These are phyloP conservation scores for Acanthochlamys bracteata DNA, from an alignment of 106 monocot species.

Conservation along the genomic window DNA sequence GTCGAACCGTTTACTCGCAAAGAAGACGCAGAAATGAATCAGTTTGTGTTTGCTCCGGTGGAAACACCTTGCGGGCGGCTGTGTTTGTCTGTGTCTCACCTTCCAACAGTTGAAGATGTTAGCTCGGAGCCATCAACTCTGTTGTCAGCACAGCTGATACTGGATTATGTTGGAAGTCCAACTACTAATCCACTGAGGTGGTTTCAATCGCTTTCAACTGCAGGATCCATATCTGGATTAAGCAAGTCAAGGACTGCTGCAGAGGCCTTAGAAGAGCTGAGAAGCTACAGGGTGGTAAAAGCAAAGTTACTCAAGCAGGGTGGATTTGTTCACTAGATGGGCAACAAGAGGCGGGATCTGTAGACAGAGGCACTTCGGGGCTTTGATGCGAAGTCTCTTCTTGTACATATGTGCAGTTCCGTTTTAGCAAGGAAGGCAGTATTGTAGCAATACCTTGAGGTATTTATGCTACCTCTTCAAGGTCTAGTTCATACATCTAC, in stretches of 20 bases:
- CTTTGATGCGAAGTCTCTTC: constrained; percentile 8
- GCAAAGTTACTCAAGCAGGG: constrained; percentile 39
- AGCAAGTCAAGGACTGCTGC: constrained; percentile 48
- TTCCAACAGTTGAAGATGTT: constrained; percentile 36
- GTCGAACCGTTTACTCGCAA: constrained; percentile 52
- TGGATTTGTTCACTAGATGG: constrained; percentile 11
- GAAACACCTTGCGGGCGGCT: constrained; percentile 67
- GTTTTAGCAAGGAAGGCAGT: not conserved
- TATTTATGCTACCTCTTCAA: constrained; percentile 4
- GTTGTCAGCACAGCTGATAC: constrained; percentile 55
- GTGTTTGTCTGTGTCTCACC: constrained; percentile 56
- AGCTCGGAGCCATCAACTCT: constrained; percentile 40
- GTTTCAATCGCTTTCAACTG: constrained; percentile 44
- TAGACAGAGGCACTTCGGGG: constrained; percentile 8
- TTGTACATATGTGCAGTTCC: constrained; percentile 40
- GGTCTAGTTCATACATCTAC: not conserved
- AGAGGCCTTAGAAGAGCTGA: constrained; percentile 64
- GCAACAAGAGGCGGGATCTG: constrained; percentile 2
- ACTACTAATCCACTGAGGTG: constrained; percentile 58
- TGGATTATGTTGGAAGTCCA: constrained; percentile 89
- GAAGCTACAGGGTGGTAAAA: constrained; percentile 42
- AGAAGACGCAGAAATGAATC: constrained; percentile 63
- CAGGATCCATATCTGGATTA: constrained; percentile 18
- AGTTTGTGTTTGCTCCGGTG: constrained; percentile 53
- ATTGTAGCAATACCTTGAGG: constrained; percentile 7